Base-by-base conservation (phyloP, 139 green algal genomes). In the Chlorella vulgaris region DNA sequence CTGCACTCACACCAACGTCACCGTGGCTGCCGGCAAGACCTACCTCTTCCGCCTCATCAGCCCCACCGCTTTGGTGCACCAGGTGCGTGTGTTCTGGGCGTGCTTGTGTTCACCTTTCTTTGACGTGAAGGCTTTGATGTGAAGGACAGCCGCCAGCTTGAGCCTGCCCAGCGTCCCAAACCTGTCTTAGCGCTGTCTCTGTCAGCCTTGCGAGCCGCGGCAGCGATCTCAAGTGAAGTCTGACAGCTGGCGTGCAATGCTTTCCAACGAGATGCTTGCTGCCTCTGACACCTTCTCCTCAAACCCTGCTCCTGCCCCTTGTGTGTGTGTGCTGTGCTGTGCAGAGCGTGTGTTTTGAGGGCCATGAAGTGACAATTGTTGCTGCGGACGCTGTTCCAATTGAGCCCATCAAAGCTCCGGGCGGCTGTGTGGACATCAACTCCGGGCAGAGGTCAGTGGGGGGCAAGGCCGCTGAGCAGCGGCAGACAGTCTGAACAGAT, bases 381-480 rank as follows among this genome's bases (percentile, higher is more conserved):
- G 87, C 89, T 2, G 83, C 85, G 0, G 91, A 94, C 53, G 86
- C 71, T 7, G 77, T 78, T 13, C 88, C 91, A 0, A 76, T 84
- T 24, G 81, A 90, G 39, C 86, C 86, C 18, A 60, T 74, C 31
- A 3, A 43, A 2, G 50, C 82, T 4, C 29, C 73, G 26, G 28
- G 29, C 4, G n/a, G 62, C 47, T 93, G 89, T 58, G 69, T 95
- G 0, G 89, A 94, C 75, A 60, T 95, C 74, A 94, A 93, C 79
- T 78, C 73, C 0, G 91, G 91, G 22, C 91, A 95, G 78, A 85
- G 91, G 87, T 93, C 47, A 10, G 47, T 55, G 47, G 13, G 13
- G 47, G 10, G 47, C 47, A 10, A 24, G 13, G 47, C 47, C 47
- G 47, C 47, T 15, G 13, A 10, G 47, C 47, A n/a, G n/a, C n/a